Base-by-base conservation (phyloP, 2,329 filamentous ascomycete genomes). In the Cladosporium sp. region DNA sequence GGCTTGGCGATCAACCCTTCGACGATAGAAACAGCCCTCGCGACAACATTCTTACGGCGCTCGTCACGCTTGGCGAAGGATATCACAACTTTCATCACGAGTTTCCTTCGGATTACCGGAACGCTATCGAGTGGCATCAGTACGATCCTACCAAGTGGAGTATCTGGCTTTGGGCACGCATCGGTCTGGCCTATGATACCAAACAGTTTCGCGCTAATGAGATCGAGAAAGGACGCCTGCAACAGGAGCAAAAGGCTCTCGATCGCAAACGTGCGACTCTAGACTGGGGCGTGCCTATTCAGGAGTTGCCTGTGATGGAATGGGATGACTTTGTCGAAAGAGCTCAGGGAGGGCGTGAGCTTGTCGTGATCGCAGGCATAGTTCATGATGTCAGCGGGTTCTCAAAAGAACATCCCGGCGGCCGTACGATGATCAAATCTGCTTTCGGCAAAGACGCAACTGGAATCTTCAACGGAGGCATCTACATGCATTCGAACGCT, bases 61-160 rank as follows among this genome's bases (percentile, higher is more conserved):
- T 92, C 13, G 83, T 88, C 58, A 92, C 88, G 34, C 83, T 92
- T 12, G 88, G 88, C 41, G 88, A 89, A 72, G 88, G 88, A 17
- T 92, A 92, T 74, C 88, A 92, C 79, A 92, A 92, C 78, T 92
- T 92, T 79, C 88, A 92, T 73, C 88, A 92, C 77, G 88, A 92
- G 70, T 92, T 92, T 72, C 88, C 88, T 47, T 89, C 86, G 7
- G 88, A 92, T 69, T 92, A 91, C 80, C 86, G 88, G 65, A 92
- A 92, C 66, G 88, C 87, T 54, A 90, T 91, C 58, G 77, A 88
- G 70, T 92, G 88, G 87, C 85, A 82, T 72, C 88, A 91, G 71
- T 92, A 92, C 64, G 88, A 92, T 68, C 88, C 88, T 41, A 92
- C 88, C 67, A 92, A 92, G 75, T 91, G 87, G 87, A 78, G 73